Base-by-base conservation (phyloP, 257 asterid genomes). In the Gynochthodes officinalis region DNA sequence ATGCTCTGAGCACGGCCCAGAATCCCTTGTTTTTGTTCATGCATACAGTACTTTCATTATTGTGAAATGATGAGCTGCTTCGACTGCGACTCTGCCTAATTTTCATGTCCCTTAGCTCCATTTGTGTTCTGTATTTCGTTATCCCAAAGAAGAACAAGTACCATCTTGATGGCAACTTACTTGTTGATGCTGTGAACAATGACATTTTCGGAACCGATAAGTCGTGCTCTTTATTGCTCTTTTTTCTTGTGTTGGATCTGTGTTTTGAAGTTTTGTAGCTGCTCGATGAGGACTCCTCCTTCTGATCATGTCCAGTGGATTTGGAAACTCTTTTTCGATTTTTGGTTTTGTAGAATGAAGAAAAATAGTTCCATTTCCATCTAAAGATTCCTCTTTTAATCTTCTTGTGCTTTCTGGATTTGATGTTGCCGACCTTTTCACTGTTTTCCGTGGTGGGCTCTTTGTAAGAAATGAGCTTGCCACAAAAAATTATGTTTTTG, bases 401-500 rank as follows among this genome's bases (percentile, higher is more conserved):
- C 39, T 12, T 32, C 25, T 48, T 59, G 27, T 33, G 48, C 18
- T 46, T 72, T 67, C 69, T 52, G 14, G 66, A 57, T 54, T 70
- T 19, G 71, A 23, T 60, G 15, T 70, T 50, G 33, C 63, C 70
- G 35, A 33, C 55, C 69, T 66, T 73, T 50, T n/a, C 14, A 16
- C 81, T 48, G 70, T 39, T 71, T 14, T 37, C 64, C n/a, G 52
- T 75, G 55, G 46, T 28, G 37, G 82, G 82, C 67, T 76, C 70
- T 73, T 59, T 78, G 70, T 43, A 44, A 52, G 91, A 80, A 72
- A 88, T 84, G 65, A 82, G 79, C 40, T 87, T 91, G 3, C 94
- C 96, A 25, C 96, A 87, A 77, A 89, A 91, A 76, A 89, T 58
- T 78, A 89, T 81, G 80, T 74, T 81, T 58, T 87, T 84, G 1